Evolutionary conservation across 352 stramenopile genomes (phyloP).

Genomic region (Globisporangium iwayamae): DNA sequence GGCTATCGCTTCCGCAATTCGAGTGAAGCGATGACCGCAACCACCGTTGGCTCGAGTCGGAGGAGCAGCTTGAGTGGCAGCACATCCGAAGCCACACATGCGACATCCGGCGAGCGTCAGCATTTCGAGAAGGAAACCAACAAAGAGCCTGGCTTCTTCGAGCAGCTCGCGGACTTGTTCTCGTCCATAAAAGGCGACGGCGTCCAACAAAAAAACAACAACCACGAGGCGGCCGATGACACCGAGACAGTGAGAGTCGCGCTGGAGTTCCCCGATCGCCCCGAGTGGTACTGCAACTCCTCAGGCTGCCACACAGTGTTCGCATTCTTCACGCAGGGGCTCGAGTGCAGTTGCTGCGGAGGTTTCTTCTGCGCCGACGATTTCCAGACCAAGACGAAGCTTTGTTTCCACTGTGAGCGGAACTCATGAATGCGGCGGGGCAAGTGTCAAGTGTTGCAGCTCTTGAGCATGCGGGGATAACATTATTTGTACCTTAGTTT

Average conservation of each 20-base stretch:
- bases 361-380: conserved; percentile 60
- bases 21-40: conserved; percentile 12
- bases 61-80: conserved; percentile 15
- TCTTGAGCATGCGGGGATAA: conserved; percentile 8
- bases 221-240: not conserved
- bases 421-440: not conserved
- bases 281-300: conserved; percentile 75
- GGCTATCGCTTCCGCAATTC: conserved; percentile 16
- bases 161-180: conserved; percentile 8
- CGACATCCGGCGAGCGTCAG: conserved; percentile 1
- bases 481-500: conserved; percentile 18
- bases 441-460: not conserved
- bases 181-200: not conserved
- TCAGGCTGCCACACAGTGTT: conserved; percentile 59
- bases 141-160: not conserved
- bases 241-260: conserved; percentile 10
- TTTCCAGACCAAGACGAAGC: conserved; percentile 34
- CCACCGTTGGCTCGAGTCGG: conserved; percentile 8
- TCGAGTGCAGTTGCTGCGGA: conserved; percentile 43
- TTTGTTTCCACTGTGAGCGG: conserved; percentile 23
- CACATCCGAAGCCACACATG: not conserved
- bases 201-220: not conserved
- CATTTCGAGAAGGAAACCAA: not conserved
- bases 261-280: conserved; percentile 55
- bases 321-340: conserved; percentile 51